These are phyloP conservation scores for Penstemon davidsonii DNA, from an alignment of 257 asterid species.

Conservation along the genomic window DNA sequence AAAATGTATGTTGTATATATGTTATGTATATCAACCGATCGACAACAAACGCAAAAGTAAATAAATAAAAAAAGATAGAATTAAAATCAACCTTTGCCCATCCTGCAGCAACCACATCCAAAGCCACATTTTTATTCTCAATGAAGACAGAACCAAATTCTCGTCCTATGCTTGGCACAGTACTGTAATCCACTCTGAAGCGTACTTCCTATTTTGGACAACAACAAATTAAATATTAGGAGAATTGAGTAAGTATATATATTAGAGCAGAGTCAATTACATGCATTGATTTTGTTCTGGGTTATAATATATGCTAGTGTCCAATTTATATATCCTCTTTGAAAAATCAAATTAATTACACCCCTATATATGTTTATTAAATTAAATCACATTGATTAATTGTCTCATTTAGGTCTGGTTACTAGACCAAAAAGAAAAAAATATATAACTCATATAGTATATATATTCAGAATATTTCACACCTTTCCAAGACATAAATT, in stretches of 20 bases:
- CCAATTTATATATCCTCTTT: no score
- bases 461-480: neutral
- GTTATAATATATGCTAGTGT: no score
- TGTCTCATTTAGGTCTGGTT: no score
- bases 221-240: neutral
- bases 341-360: no score
- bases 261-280: no score
- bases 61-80: neutral
- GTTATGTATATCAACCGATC: neutral
- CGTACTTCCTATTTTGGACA: constrained; percentile 62
- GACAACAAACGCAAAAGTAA: neutral
- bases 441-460: no score
- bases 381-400: no score
- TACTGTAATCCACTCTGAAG: constrained; percentile 76
- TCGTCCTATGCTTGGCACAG: constrained; percentile 82
- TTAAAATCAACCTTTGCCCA: constrained; percentile 79
- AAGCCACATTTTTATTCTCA: constrained; percentile 71
- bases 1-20: neutral
- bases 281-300: no score
- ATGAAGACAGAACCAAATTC: constrained; percentile 92
- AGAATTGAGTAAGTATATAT: no score
- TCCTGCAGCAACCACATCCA: constrained; percentile 84
- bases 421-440: neutral
- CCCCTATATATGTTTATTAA: no score
- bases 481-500: constrained; percentile 96